Conservation (phyloP, 177 flowering plant species). For the Vitis hybrid region DNA sequence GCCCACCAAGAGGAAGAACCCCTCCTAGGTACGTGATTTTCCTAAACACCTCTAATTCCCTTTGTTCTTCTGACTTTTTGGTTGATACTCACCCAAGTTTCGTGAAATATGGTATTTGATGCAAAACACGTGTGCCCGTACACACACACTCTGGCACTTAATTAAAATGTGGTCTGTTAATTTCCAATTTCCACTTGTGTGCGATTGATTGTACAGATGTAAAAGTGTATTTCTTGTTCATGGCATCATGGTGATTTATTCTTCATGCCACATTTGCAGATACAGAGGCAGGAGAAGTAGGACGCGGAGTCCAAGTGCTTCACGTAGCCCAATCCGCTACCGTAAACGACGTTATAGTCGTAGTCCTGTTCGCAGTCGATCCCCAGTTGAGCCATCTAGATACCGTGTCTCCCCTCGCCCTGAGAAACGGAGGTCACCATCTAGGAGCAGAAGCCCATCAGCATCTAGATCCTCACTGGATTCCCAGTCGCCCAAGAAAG, state of each 20-base stretch:
- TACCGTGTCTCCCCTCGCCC: slow-evolving; percentile 47
- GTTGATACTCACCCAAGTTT: background rate
- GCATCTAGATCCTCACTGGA: slow-evolving; percentile 47
- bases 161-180: no score
- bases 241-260: background rate
- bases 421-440: slow-evolving; percentile 51
- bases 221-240: no score
- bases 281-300: slow-evolving; percentile 77
- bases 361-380: slow-evolving; percentile 58
- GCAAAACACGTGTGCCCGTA: no score
- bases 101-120: no score
- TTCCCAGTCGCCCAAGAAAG: slow-evolving; percentile 47
- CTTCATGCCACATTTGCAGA: slow-evolving; percentile 26
- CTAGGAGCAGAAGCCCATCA: slow-evolving; percentile 55
- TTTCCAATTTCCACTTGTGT: background rate
- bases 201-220: no score
- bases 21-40: slow-evolving; percentile 60
- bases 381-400: slow-evolving; percentile 51
- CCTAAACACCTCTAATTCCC: background rate
- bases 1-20: slow-evolving; percentile 74
- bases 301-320: slow-evolving; percentile 55
- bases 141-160: no score
- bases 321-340: slow-evolving; percentile 65
- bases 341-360: slow-evolving; percentile 60
- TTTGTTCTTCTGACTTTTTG: background rate